These are phyloP conservation scores for Neofusicoccum ribis DNA, from an alignment of 2,329 filamentous ascomycete species.

Conservation along the genomic window DNA sequence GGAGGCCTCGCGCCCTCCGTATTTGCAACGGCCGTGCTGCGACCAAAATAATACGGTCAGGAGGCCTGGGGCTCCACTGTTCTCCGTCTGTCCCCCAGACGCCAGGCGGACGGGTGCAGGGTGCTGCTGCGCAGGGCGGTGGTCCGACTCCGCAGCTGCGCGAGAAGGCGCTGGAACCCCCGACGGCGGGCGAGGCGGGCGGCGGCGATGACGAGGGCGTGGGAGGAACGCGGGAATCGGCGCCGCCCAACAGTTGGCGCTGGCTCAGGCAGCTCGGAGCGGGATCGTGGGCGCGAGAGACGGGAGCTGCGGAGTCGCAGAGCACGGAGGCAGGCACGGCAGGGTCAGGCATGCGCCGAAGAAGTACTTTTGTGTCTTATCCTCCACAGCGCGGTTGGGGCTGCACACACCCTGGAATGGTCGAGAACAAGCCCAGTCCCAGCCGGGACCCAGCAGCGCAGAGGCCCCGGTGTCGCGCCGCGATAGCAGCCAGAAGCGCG, in stretches of 20 bases:
- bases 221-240: background rate
- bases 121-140: background rate
- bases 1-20: background rate
- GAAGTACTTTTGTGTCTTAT: background rate
- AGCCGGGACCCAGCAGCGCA: constrained; percentile 2
- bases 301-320: background rate
- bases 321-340: background rate
- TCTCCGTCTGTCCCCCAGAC: constrained; percentile 7
- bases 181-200: background rate
- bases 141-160: background rate
- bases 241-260: background rate
- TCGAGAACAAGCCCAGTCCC: constrained; percentile 14
- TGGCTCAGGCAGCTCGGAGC: background rate
- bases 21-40: constrained; percentile 14
- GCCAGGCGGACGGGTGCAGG: background rate
- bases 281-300: background rate
- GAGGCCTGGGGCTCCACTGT: constrained; percentile 16
- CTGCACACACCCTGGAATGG: constrained; percentile 17
- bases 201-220: background rate
- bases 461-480: background rate
- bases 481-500: background rate
- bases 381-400: constrained; percentile 14
- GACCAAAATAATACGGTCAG: constrained; percentile 15
- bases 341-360: background rate
- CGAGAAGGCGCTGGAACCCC: background rate